Evolutionary conservation across 257 asterid genomes (phyloP), one percentile per base, ranked within the genome.

Genomic region (Eucommia ulmoides): DNA sequence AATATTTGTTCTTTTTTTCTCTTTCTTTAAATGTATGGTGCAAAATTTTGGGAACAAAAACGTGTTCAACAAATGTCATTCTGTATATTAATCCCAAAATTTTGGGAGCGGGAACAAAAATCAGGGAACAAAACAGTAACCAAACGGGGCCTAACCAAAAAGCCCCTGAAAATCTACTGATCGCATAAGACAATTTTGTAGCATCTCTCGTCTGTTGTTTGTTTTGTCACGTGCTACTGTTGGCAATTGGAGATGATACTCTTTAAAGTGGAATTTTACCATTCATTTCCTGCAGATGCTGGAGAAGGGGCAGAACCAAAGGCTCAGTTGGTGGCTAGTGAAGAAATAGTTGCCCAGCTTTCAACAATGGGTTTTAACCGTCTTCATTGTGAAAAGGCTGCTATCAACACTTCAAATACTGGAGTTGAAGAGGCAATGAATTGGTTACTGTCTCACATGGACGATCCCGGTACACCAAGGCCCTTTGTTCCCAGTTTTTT

Each of bases 341-440:
- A 85, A 44, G 77, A 65, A 44, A 86, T 89, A 24, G 94, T 89
- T 66, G 5, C 67, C 52, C 94, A 89, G 68, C 98, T 85, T 55
- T 68, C 67, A 42, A 73, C 93, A 2, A 83, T 86, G 98, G 98
- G 98, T 52, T 89, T 89, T 61, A 75, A 60, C 41, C 20, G 70
- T 62, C 93, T 80, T 58, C 96, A 79, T 22, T 89, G 98, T 67
- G 86, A 81, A 60, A 89, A 89, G 67, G 96, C 98, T 65, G 93
- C 92, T 15, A 81, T 89, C 48, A 89, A 64, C 59, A 89, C 98
- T 26, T 61, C 66, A 55, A 89, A 85, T 69, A 49, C 68, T 51
- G 98, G 98, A 63, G 83, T 79, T 15, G 94, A 85, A 55, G 84
- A 73, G 60, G 94, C 96, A 14, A 85, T 77, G 92, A 76, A 75